Conservation (phyloP, 2,329 filamentous ascomycete genomes). For the Myriosclerotinia duriaeana region DNA sequence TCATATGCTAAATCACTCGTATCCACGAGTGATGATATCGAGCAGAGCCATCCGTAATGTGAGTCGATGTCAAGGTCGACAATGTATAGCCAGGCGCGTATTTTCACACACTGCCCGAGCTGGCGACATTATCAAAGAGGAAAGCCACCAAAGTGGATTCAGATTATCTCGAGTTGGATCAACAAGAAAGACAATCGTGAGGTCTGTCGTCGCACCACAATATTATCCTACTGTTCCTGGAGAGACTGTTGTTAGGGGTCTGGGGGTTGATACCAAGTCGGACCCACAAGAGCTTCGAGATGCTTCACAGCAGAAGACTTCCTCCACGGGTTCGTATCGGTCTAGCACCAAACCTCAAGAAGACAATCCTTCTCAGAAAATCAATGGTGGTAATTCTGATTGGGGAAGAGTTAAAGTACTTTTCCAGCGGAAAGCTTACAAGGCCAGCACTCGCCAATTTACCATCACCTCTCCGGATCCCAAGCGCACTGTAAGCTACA, state of each 20-base stretch:
- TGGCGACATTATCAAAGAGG: not conserved
- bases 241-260: not conserved
- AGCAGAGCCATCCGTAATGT: not conserved
- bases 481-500: conserved; percentile 17
- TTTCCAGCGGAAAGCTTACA: not conserved
- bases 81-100: not conserved
- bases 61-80: not conserved
- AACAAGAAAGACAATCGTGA: not conserved
- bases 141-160: not conserved
- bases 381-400: not conserved
- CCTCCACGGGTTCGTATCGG: not conserved
- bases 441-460: conserved; percentile 19
- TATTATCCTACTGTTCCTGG: not conserved
- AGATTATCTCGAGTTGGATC: conserved; percentile 1
- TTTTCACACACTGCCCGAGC: conserved; percentile 8
- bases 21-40: conserved; percentile 9
- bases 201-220: too few relatives aligned
- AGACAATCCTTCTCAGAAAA: not conserved
- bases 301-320: not conserved
- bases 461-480: conserved; percentile 22
- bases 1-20: conserved; percentile 10
- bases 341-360: not conserved
- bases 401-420: not conserved
- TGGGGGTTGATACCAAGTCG: not conserved
- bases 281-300: not conserved